Base-by-base conservation (phyloP, 2,329 filamentous ascomycete genomes). In the Cladosporium colombiae region DNA sequence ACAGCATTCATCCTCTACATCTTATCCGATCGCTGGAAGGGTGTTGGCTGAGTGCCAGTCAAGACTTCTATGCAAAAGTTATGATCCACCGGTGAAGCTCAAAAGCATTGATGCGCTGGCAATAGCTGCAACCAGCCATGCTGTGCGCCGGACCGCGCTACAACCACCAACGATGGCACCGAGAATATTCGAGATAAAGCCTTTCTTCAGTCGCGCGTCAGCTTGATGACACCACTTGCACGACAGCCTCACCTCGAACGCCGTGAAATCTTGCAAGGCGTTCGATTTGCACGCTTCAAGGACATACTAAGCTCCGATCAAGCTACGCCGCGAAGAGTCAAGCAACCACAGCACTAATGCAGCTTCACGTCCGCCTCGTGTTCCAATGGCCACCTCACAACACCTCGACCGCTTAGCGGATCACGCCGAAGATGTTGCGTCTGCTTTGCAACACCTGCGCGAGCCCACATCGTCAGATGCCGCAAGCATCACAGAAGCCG, bases 371-470 rank as follows among this genome's bases (percentile, higher is more conserved):
- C 50, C 40, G 59, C 40, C 49, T 50, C 21, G 49, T 35, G 40
- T 52, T 50, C 16, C 53, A 33, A 56, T 62, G 58, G 49, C 62
- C 29, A 27, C 55, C 40, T 49, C 59, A 65, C 44, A 67, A 62
- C 49, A 60, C 61, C 25, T 67, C 83, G 69, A 72, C 65, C 73
- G 74, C 62, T 74, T 80, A 68, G 81, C 83, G 71, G 78, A 80
- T 70, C 78, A 80, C 63, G 82, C 83, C 67, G 82, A 86, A 72
- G 83, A 86, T 57, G 81, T 83, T 68, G 84, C 83, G 59, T 78
- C 80, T 62, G 81, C 80, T 65, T 80, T 88, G 67, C 78, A 78
- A 67, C 72, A 76, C 52, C 85, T 87, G 73, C 76, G 83, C 59
- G 33, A 40, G 58, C 81, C 83, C 8, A 33, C 7, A 8, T 33